Base-by-base conservation (phyloP, 1,139 yeast species). In the Suhomyces yuchorum region DNA sequence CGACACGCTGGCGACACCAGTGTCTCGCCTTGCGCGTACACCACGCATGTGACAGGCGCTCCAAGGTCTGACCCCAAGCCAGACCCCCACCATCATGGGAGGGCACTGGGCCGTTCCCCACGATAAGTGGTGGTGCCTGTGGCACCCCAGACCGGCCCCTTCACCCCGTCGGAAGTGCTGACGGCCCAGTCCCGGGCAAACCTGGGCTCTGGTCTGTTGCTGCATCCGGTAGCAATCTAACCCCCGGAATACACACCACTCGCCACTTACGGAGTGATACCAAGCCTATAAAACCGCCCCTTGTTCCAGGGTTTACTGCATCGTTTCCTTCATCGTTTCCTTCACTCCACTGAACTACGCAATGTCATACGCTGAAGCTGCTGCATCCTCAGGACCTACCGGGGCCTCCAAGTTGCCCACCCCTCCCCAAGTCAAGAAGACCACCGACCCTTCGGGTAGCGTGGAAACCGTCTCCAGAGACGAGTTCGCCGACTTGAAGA, bases 321-420 rank as follows among this genome's bases (percentile, higher is more conserved):
- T n/a, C n/a, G n/a, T n/a, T n/a, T n/a, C n/a, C n/a, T n/a, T n/a
- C n/a, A n/a, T n/a, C n/a, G n/a, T n/a, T n/a, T n/a, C n/a, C n/a
- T n/a, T n/a, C n/a, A n/a, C n/a, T n/a, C 19, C 12, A 12, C 8
- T 23, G 20, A 8, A 14, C 24, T n/a, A 23, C 22, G 43, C 3
- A n/a, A 52, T 52, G 56, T 52, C 57, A 19, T 72, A 72, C 70
- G 74, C 77, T 40, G 71, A 71, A 47, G 77, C 73, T 47, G 77
- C 75, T 50, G 70, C 70, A 43, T 62, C 71, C 19, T 65, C 73
- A 4, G 74, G 73, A 9, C 74, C 75, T 39, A 52, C 54, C 18
- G 58, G 59, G 8, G 59, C 59, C 49, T 54, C 54, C 39, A 56
- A 58, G 42, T 46, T 59, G 42, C 74, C 75, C 35, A 51, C 54